phyloP scores from a whole-genome alignment of 1,284 basidiomycete species.

The Fistulinella cinereoalba region DNA sequence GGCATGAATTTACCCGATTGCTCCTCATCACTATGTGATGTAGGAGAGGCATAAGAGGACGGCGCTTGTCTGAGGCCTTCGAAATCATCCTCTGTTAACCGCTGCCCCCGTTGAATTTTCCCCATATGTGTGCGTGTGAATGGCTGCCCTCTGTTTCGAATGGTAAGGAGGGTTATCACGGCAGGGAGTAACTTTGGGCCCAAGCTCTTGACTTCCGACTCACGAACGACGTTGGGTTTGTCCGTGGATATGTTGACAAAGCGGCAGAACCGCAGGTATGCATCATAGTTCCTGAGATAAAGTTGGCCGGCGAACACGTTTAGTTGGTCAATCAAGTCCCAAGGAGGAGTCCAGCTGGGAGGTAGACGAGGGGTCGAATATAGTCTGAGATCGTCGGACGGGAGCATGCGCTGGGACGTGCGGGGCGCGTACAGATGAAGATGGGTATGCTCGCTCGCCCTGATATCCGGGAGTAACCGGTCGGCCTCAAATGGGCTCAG shows the following conservation, averaged over 20 bases:
- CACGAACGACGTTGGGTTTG: too few species aligned
- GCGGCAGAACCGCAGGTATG: not conserved
- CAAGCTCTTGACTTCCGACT: too few species aligned
- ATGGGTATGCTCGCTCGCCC: not conserved
- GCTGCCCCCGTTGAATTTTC: not conserved
- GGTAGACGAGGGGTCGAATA: not conserved
- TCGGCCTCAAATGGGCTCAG: not conserved
- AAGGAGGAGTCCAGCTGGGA: not conserved
- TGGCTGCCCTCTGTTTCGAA: not conserved
- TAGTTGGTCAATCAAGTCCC: not conserved
- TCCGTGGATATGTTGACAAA: not conserved
- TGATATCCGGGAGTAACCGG: not conserved
- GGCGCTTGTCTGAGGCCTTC: too few species aligned
- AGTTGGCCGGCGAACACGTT: not conserved
- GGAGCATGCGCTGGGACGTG: not conserved
- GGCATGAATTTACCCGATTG: too few species aligned
- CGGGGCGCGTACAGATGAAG: not conserved
- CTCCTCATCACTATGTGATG: too few species aligned
- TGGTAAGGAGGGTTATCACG: not conserved
- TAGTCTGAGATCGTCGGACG: constrained; percentile 1
- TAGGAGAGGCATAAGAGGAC: too few species aligned
- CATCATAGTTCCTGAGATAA: not conserved
- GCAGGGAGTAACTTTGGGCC: not conserved
- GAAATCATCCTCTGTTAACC: not conserved
- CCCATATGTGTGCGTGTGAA: not conserved